phyloP scores from a whole-genome alignment of 2,329 filamentous ascomycete species.

The Fusarium kyushuense region DNA sequence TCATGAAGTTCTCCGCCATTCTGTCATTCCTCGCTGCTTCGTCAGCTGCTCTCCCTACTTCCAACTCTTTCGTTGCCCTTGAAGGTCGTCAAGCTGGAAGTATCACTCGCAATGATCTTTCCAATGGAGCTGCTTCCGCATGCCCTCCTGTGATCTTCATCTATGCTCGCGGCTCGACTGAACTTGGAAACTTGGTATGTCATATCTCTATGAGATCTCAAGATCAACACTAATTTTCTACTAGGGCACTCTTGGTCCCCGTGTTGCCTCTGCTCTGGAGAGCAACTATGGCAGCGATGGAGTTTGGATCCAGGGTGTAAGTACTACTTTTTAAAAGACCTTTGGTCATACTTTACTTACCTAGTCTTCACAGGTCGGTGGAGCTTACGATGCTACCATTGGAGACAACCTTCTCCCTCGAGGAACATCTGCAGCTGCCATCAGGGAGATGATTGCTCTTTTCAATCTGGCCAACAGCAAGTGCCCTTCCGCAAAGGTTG shows the following conservation, averaged over 20 bases:
- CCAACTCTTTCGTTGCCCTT: neutral
- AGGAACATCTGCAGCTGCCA: constrained; percentile 54
- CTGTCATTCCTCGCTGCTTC: constrained; percentile 28
- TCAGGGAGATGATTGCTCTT: constrained; percentile 56
- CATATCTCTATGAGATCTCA: accelerated
- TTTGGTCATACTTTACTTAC: accelerated
- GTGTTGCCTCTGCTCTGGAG: constrained; percentile 48
- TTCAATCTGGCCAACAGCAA: constrained; percentile 57
- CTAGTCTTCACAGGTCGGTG: constrained; percentile 30
- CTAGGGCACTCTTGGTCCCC: constrained; percentile 50
- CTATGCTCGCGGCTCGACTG: constrained; percentile 55
- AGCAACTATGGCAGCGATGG: constrained; percentile 37
- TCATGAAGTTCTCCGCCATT: constrained; percentile 34
- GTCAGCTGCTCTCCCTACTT: constrained; percentile 17
- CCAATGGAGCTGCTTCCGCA: constrained; percentile 43
- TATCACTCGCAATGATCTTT: constrained; percentile 47
- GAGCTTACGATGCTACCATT: constrained; percentile 53
- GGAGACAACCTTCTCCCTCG: constrained; percentile 53
- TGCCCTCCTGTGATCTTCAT: constrained; percentile 56
- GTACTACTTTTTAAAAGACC: accelerated
- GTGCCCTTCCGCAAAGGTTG: constrained; percentile 58
- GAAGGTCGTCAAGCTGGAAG: constrained; percentile 35
- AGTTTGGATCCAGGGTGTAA: constrained; percentile 60
- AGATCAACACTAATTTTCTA: accelerated
- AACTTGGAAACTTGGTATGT: constrained; percentile 55